Percentiles rank a stretch among this genome's conserved stretches.
phyloP scores from a whole-genome alignment of 345 rosid genomes.

The Noccaea caerulescens region DNA sequence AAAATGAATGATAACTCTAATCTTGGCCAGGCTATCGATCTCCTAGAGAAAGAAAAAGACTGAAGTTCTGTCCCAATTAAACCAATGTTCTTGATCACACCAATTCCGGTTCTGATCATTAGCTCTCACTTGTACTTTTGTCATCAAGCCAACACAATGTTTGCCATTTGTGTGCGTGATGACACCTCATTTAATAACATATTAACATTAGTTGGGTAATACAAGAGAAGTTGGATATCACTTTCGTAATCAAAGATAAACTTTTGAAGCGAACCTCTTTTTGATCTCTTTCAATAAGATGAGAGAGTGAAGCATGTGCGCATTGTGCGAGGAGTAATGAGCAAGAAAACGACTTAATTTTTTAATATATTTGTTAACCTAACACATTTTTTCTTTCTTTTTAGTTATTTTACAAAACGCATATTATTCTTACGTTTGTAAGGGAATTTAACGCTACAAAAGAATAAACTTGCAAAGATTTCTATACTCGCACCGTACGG shows the following conservation, averaged over 20 bases:
- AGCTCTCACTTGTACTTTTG: no score
- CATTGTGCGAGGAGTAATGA: neutral
- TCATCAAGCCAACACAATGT: no score
- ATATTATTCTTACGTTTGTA: no score
- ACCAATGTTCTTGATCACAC: neutral
- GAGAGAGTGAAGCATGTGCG: neutral
- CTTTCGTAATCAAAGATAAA: neutral
- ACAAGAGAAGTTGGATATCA: neutral
- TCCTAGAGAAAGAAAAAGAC: neutral
- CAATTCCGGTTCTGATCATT: neutral
- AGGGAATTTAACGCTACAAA: no score
- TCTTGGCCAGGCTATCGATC: neutral
- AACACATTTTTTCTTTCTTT: no score
- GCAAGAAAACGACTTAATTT: no score
- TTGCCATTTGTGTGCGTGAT: neutral
- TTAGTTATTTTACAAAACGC: no score
- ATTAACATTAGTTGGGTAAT: neutral
- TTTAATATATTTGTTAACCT: no score
- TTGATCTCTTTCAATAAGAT: neutral
- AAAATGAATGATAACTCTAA: no score
- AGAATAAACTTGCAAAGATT: neutral
- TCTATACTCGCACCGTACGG: neutral
- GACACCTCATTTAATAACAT: neutral
- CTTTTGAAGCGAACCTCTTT: neutral
- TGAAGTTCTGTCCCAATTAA: neutral